Conservation (phyloP, 2,329 filamentous ascomycete genomes). For the Tolypocladium cylindrosporum region DNA sequence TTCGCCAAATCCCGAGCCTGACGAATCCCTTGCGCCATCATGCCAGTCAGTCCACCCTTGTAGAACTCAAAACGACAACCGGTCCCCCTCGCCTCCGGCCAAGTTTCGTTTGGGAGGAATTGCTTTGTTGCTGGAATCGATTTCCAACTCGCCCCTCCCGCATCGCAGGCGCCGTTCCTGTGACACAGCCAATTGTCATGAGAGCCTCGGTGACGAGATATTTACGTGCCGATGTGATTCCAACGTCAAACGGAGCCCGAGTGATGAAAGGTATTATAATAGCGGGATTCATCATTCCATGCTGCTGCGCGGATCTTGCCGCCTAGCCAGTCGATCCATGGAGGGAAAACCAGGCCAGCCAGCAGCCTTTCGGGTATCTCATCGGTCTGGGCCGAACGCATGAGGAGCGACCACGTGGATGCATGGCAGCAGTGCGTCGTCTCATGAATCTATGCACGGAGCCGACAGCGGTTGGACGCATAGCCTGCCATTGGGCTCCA, state of each 20-base stretch:
- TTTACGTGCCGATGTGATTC: background rate
- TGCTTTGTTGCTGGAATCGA: too few species aligned
- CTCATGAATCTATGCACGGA: background rate
- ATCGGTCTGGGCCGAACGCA: background rate
- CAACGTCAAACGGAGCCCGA: background rate
- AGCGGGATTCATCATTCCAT: background rate
- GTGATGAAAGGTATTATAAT: background rate
- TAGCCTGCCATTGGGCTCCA: background rate
- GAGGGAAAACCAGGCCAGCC: background rate
- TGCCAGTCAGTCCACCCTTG: background rate
- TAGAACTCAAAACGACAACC: background rate
- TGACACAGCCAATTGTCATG: too few species aligned
- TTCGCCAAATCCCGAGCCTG: background rate
- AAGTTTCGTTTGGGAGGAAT: too few species aligned
- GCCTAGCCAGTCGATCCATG: background rate
- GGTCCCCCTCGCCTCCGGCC: too few species aligned
- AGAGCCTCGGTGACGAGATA: background rate
- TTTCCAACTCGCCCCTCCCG: too few species aligned
- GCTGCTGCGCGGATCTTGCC: background rate
- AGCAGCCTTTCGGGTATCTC: background rate
- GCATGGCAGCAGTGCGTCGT: background rate
- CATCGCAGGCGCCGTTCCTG: too few species aligned
- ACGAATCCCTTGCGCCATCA: background rate
- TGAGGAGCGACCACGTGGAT: constrained; percentile 1
- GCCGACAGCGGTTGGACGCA: background rate